phyloP scores from a whole-genome alignment of 2,329 filamentous ascomycete species.

The Aspergillus latus region DNA sequence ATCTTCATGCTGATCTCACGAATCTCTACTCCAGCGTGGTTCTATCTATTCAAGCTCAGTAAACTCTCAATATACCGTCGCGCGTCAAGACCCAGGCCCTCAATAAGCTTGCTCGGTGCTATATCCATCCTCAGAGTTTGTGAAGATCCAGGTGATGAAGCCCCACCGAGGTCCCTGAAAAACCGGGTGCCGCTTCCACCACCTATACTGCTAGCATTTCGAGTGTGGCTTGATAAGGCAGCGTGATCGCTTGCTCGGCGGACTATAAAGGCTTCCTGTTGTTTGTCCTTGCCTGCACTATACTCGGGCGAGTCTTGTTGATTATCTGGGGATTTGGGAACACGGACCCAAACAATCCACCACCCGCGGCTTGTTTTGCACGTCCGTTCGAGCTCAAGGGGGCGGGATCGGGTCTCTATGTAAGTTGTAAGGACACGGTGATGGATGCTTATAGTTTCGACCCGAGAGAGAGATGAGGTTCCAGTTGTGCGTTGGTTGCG shows the following conservation, averaged over 20 bases:
- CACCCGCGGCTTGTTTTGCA: constrained; percentile 64
- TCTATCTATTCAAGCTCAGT: constrained; percentile 45
- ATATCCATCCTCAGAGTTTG: constrained; percentile 29
- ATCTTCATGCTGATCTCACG: not conserved
- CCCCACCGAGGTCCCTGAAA: constrained; percentile 42
- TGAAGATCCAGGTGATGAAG: constrained; percentile 25
- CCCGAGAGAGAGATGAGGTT: constrained; percentile 48
- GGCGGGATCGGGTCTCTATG: constrained; percentile 48
- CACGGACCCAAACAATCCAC: constrained; percentile 66
- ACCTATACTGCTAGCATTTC: constrained; percentile 18
- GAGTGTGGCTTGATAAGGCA: constrained; percentile 29
- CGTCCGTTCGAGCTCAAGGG: constrained; percentile 58
- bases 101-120: constrained; percentile 39
- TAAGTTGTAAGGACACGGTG: constrained; percentile 59
- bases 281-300: constrained; percentile 11
- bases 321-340: constrained; percentile 30
- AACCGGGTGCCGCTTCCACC: constrained; percentile 35
- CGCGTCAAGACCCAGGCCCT: constrained; percentile 49
- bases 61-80: constrained; percentile 49
- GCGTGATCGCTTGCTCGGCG: constrained; percentile 46
- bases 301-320: constrained; percentile 11
- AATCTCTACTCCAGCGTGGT: not conserved
- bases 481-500: constrained; percentile 14
- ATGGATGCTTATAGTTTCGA: constrained; percentile 64
- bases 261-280: constrained; percentile 48